Base-by-base conservation (phyloP, 768 basidiomycete genomes). In the Russula sp. region DNA sequence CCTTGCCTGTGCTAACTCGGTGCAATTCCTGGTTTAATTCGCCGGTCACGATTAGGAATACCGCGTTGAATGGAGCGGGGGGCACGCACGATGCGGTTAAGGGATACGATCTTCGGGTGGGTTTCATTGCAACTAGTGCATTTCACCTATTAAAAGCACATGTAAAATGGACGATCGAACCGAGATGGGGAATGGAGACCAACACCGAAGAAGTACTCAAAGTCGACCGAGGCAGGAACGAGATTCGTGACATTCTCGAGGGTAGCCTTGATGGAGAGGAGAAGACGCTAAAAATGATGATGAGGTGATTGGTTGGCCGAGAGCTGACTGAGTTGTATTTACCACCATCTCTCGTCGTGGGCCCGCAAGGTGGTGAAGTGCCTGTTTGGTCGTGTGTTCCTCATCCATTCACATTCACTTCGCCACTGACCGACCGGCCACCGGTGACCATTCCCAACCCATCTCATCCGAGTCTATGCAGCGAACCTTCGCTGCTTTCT, bases 171-270 rank as follows among this genome's bases (percentile, higher is more conserved):
- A 37, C 51, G 40, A 37, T 34, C 34, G 63, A n/a, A 39, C 34
- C 10, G 59, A 27, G n/a, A 22, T 40, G 34, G 14, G 35, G 39
- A 6, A 53, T 40, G 14, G 47, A 48, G 39, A 7, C 60, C 8
- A 55, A 89, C 90, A 78, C 87, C 73, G 77, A 94, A 93, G 78
- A 88, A 87, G 72, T 83, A 94, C 61, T 91, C 87, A 68, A 88
- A 94, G 66, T 85, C 81, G 35, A 84, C 79, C 4, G 77, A 73
- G n/a, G 81, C 79, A 35, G 91, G 91, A 55, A 76, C 75, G 34
- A 94, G 75, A 68, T 83, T 77, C 9, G 89, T 88, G 63, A 92
- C 84, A 67, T 88, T 87, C 72, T 93, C 89, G 49, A 94, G 79
- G 3, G 89, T 87, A 11, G 91, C 91, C 74, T 85, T 85, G 72